Conservation (phyloP, 1,139 yeast species). For the Diutina neorugosa region DNA sequence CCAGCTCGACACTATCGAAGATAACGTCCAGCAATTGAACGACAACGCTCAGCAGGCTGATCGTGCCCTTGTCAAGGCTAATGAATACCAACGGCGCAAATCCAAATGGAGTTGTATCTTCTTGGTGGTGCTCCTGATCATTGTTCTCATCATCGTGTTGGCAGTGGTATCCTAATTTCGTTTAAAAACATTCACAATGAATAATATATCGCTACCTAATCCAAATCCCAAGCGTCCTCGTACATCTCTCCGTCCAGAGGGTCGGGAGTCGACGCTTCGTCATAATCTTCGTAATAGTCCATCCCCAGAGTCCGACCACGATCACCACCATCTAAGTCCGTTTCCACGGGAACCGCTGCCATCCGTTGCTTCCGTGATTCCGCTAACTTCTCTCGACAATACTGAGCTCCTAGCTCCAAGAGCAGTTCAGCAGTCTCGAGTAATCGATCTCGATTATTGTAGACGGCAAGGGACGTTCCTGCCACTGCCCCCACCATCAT, state of each 20-base stretch:
- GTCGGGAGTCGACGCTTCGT: slow-evolving; percentile 9
- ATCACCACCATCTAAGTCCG: too few species aligned
- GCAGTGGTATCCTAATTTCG: slow-evolving; percentile 1
- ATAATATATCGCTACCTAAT: slow-evolving; percentile 1
- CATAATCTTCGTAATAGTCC: slow-evolving; percentile 7
- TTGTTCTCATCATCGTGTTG: slow-evolving; percentile 7
- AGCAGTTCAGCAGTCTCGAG: slow-evolving; percentile 21
- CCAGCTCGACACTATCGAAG: slow-evolving; percentile 74
- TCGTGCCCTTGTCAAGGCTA: slow-evolving; percentile 58
- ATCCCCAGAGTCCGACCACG: slow-evolving; percentile 11
- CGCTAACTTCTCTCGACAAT: slow-evolving; percentile 14
- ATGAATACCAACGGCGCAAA: slow-evolving; percentile 56
- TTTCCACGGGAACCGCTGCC: neutral
- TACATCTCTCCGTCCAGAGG: slow-evolving; percentile 10
- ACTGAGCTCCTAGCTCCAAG: slow-evolving; percentile 25
- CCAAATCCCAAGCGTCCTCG: slow-evolving; percentile 8
- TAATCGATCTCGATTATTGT: slow-evolving; percentile 21
- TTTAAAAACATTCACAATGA: neutral
- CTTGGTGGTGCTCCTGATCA: slow-evolving; percentile 31
- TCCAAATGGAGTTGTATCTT: slow-evolving; percentile 67
- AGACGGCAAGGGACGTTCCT: slow-evolving; percentile 28
- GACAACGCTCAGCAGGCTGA: slow-evolving; percentile 61
- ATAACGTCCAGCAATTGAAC: slow-evolving; percentile 56
- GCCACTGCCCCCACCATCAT: slow-evolving; percentile 25
- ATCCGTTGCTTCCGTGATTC: neutral